Evolutionary conservation across 2,329 filamentous ascomycete species (phyloP).

Genomic region (Pseudogymnoascus sp.): DNA sequence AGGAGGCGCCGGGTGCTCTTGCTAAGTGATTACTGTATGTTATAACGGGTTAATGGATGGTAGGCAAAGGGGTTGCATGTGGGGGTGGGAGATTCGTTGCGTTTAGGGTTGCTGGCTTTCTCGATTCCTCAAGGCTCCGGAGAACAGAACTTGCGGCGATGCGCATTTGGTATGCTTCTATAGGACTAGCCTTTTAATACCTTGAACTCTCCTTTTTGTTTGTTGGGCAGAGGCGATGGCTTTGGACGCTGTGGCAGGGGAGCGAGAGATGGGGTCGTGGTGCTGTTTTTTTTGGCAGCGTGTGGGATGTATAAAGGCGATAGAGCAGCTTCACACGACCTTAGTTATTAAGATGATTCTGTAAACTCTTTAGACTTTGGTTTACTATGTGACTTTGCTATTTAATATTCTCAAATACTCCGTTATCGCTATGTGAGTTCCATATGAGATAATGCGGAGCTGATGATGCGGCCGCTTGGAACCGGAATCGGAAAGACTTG

Average conservation of each 20-base stretch:
- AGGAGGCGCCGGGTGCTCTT: constrained; percentile 52
- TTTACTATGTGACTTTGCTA: neutral
- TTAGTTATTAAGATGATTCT: constrained; percentile 6
- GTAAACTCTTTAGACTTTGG: neutral
- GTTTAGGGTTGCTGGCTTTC: neutral
- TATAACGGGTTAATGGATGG: constrained; percentile 35
- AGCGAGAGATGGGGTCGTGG: constrained; percentile 24
- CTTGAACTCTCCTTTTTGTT: constrained; percentile 21
- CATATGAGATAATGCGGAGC: neutral
- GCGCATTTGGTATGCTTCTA: constrained; percentile 1
- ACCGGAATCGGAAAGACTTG: constrained; percentile 9
- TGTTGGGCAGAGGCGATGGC: constrained; percentile 4
- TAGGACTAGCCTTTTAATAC: constrained; percentile 24
- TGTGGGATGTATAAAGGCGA: constrained; percentile 29
- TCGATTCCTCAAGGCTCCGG: neutral
- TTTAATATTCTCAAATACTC: neutral
- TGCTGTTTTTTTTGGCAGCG: constrained; percentile 26
- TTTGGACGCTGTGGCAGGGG: constrained; percentile 16
- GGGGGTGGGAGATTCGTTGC: constrained; percentile 14
- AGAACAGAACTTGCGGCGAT: neutral
- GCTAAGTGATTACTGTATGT: constrained; percentile 34
- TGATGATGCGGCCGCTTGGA: constrained; percentile 8
- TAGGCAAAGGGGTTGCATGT: constrained; percentile 9
- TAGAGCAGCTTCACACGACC: constrained; percentile 22
- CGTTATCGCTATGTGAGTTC: neutral